Base-by-base conservation (phyloP, 495 filamentous ascomycete genomes). In the Cudoniella acicularis region DNA sequence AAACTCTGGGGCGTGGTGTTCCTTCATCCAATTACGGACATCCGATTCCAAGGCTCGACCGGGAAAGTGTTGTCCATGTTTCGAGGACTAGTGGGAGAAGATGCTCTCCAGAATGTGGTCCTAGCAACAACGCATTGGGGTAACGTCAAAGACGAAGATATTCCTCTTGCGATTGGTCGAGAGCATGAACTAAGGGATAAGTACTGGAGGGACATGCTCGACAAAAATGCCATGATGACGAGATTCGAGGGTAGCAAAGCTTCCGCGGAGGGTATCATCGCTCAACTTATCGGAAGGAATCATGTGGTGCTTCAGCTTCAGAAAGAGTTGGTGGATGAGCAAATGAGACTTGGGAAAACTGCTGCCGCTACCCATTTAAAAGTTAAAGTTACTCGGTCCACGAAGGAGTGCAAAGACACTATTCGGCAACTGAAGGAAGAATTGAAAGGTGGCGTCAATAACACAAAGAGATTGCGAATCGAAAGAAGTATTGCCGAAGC, bases 21-120 rank as follows among this genome's bases (percentile, higher is more conserved):
- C 24, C 53, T 68, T 9, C 71, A 72, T 49, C 50, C 50, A 1
- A 71, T 73, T 26, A 59, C 60, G 16, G 59, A 69, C 25, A 55
- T 41, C 16, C 50, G 71, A 16, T 63, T 69, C 46, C 50, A 56
- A 48, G 60, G 64, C 2, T 52, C 59, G 2, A 25, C 43, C 1
- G 30, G 62, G 10, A 50, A 57, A 21, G 61, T 64, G 24, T 45
- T 69, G 17, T 11, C 18, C 3, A 56, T 67, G 56, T 62, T 67
- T 45, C 18, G 45, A 20, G 45, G 55, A 26, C 64, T 69, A 1
- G 46, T 55, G 20, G 60, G 67, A 11, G 64, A 57, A 2, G 46
- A 67, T 0, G 24, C 20, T 25, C 45, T 64, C 9, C 18, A 49
- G 10, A 58, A 64, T 40, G 64, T 62, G 10, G 36, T 65, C 9